Base-by-base conservation (phyloP, 83 land plant genomes). In the Thuja plicata region DNA sequence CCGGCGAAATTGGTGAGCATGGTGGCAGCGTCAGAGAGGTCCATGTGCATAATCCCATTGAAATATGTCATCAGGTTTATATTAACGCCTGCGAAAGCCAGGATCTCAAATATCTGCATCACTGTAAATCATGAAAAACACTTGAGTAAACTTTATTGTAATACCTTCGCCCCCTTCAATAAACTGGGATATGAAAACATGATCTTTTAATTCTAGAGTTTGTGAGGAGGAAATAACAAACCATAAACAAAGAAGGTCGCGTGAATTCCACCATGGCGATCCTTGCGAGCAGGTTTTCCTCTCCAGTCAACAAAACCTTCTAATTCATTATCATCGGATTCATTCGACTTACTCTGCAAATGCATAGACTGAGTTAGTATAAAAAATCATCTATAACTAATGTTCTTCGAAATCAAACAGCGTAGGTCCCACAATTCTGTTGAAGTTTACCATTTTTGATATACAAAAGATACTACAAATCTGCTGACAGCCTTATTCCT, bases 231-330 rank as follows among this genome's bases (percentile, higher is more conserved):
- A 27, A 66, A 27, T 66, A 27, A 55, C 90, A 37, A 73, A 92
- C 94, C 94, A 71, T 92, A 70, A 37, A 91, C 91, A 79, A 92
- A 92, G 89, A 90, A 90, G 34, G 93, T 92, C 78, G 94, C 92
- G 41, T 90, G 87, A 92, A 92, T 90, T 88, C 94, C 94, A 16
- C 94, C 94, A 91, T 93, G 94, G 30, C 85, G 90, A 73, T 90
- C 91, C 88, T 48, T 92, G 19, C 88, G 9, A 35, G 94, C 94
- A 50, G 93, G 92, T 54, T 71, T 90, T 54, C 84, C 88, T 89
- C 87, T 93, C 94, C 94, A 93, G 73, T 92, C 91, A 50, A 92
- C 92, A 92, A 90, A 93, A 1, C 93, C 94, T 50, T 78, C 91
- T 92, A 91, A 90, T 80, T 35, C 88, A 86, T 66, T 27, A 2